Evolutionary conservation across 441 rosid species (phyloP).

Genomic region (Adansonia madagascariensis): DNA sequence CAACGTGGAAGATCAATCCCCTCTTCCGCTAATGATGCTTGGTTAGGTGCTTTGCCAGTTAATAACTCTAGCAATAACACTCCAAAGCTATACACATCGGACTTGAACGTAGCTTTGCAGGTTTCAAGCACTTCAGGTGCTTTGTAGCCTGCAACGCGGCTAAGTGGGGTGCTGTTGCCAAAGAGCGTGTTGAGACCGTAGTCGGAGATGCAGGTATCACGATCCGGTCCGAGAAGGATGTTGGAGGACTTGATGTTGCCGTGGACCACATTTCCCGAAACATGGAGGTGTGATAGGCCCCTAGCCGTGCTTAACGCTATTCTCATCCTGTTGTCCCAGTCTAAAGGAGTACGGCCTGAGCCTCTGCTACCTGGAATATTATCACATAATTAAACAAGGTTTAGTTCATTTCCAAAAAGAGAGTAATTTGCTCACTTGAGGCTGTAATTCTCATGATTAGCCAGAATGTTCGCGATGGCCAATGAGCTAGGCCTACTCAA

Average conservation of each 20-base stretch:
- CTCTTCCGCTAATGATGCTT: slow-evolving; percentile 86
- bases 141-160: slow-evolving; percentile 80
- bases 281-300: slow-evolving; percentile 77
- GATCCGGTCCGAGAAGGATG: slow-evolving; percentile 69
- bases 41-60: slow-evolving; percentile 91
- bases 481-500: background rate
- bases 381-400: background rate
- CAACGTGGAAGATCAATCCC: slow-evolving; percentile 92
- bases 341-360: slow-evolving; percentile 81
- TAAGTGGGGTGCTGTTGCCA: slow-evolving; percentile 59
- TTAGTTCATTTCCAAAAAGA: background rate
- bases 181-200: slow-evolving; percentile 75
- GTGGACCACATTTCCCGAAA: slow-evolving; percentile 63
- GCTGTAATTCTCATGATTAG: background rate
- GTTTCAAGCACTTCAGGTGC: slow-evolving; percentile 88
- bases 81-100: slow-evolving; percentile 94
- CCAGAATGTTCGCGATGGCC: background rate
- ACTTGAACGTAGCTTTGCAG: slow-evolving; percentile 69
- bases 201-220: slow-evolving; percentile 66
- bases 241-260: slow-evolving; percentile 94
- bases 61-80: slow-evolving; percentile 78
- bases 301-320: slow-evolving; percentile 71
- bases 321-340: slow-evolving; percentile 87
- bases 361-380: slow-evolving; percentile 73
- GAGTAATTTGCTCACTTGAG: background rate